phyloP scores from a whole-genome alignment of 2,329 filamentous ascomycete genomes.

The Fusarium tricinctum region DNA sequence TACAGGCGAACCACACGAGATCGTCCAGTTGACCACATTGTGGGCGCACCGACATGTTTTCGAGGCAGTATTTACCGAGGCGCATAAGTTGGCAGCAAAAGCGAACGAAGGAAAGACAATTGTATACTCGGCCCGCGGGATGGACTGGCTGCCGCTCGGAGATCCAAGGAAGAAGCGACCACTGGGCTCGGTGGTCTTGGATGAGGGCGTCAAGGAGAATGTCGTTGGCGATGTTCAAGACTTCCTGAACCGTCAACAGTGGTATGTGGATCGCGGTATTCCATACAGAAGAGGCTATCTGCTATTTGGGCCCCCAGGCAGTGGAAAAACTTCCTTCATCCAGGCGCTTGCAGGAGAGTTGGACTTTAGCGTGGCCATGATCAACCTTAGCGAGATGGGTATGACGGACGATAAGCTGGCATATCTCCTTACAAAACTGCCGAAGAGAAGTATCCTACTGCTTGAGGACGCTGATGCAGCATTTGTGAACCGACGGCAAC shows the following conservation, averaged over 20 bases:
- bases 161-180: slow-evolving; percentile 88
- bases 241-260: slow-evolving; percentile 82
- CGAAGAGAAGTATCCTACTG: slow-evolving; percentile 83
- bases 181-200: slow-evolving; percentile 87
- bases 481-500: slow-evolving; percentile 83
- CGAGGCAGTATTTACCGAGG: slow-evolving; percentile 89
- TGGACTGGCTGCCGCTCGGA: slow-evolving; percentile 88
- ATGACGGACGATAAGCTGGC: slow-evolving; percentile 92
- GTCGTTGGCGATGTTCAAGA: slow-evolving; percentile 86
- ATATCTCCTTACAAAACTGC: slow-evolving; percentile 86
- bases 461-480: slow-evolving; percentile 94
- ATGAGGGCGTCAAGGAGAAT: slow-evolving; percentile 84
- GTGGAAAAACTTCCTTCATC: slow-evolving; percentile 96
- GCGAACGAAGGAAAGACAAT: slow-evolving; percentile 92
- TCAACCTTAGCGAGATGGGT: slow-evolving; percentile 90
- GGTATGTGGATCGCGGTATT: slow-evolving; percentile 96
- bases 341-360: slow-evolving; percentile 93
- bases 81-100: slow-evolving; percentile 82
- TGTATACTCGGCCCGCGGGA: slow-evolving; percentile 87
- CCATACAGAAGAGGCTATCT: slow-evolving; percentile 92
- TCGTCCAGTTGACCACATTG: slow-evolving; percentile 89
- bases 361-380: slow-evolving; percentile 91
- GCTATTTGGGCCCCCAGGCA: slow-evolving; percentile 89
- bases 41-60: slow-evolving; percentile 92
- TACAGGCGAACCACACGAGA: slow-evolving; percentile 93